Evolutionary conservation across 192 early-diverging fungal genomes (phyloP).

Genomic region (Allomyces arbusculus): DNA sequence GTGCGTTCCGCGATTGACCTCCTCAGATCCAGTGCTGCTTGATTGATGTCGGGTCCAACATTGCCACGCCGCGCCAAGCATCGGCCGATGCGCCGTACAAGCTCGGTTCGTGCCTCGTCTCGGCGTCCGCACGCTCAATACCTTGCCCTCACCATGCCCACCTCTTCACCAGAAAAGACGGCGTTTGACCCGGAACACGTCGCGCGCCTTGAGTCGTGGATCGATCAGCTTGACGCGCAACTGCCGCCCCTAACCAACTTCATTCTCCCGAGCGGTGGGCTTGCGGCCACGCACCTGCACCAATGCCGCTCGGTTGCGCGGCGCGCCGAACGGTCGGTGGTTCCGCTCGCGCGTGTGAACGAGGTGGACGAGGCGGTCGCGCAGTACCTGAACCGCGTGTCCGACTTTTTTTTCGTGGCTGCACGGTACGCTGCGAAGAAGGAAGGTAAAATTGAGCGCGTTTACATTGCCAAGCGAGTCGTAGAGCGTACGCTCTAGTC

Average conservation of each 20-base stretch:
- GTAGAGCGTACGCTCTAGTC: background rate
- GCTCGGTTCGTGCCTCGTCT: too few relatives aligned
- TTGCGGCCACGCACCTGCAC: conserved; percentile 2
- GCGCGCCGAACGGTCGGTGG: conserved; percentile 3
- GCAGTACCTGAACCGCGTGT: background rate
- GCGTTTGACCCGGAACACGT: conserved; percentile 3
- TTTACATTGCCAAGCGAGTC: conserved; percentile 1
- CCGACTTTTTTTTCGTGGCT: conserved; percentile 5
- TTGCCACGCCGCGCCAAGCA: conserved; percentile 3
- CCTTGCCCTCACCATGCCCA: too few relatives aligned
- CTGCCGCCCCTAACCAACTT: conserved; percentile 3
- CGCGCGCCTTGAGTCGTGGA: background rate
- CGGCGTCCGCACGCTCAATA: too few relatives aligned
- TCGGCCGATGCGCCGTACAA: conserved; percentile 1
- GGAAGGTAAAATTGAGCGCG: background rate
- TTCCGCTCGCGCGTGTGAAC: background rate
- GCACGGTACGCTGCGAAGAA: conserved; percentile 4
- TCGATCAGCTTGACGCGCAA: conserved; percentile 1
- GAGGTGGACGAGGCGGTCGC: background rate
- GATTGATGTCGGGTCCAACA: conserved; percentile 3
- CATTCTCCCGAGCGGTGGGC: conserved; percentile 4
- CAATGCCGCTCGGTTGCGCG: conserved; percentile 6
- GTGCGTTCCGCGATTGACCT: too few relatives aligned
- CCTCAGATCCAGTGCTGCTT: conserved; percentile 2
- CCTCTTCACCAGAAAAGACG: background rate